Evolutionary conservation across 192 early-diverging fungal genomes (phyloP), one percentile per base, ranked within the genome.

Genomic region (Podila epicladia): DNA sequence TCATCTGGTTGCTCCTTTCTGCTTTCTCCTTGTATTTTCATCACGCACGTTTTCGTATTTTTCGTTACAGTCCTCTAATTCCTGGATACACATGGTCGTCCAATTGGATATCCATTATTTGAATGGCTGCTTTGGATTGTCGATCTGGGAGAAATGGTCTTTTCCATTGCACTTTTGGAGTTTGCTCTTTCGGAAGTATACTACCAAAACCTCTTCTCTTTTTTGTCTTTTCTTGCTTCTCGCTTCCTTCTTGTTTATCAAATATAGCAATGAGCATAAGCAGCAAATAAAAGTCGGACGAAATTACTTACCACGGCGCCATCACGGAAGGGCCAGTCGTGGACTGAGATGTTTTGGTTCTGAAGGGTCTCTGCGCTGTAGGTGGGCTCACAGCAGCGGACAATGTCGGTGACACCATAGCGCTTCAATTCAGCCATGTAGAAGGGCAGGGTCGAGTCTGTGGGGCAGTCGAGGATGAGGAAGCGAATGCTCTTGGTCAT

Each of bases 391-490:
- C 97, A 98, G 32, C 95, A 94, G 2, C 95, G 92, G n/a, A 98
- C 96, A 15, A 98, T 92, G 59, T 96, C 92, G 8, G 93, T 93
- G 13, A 96, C 96, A 70, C 91, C 87, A 62, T 91, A 83, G 22
- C 87, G 80, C 50, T 87, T 88, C 78, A 97, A 87, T 72, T 95
- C 92, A 17, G 84, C 86, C 26, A 96, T 65, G 72, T 96, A 96
- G 38, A 89, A 86, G 5, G 89, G 86, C 15, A 98, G 83, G 8
- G 92, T 96, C 53, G 90, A 89, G 68, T 92, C 90, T 15, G 94
- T 95, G 8, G 97, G 97, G 65, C 96, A 97, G 77, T 98, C 97
- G 69, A 97, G 90, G 75, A 98, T 95, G 57, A 98, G 85, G 75
- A 98, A 98, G 13, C 94, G 90, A 65, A 95, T 83, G 62, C 84